These are phyloP conservation scores for Xylaria polymorpha DNA, from an alignment of 2,329 filamentous ascomycete genomes.

Conservation along the genomic window DNA sequence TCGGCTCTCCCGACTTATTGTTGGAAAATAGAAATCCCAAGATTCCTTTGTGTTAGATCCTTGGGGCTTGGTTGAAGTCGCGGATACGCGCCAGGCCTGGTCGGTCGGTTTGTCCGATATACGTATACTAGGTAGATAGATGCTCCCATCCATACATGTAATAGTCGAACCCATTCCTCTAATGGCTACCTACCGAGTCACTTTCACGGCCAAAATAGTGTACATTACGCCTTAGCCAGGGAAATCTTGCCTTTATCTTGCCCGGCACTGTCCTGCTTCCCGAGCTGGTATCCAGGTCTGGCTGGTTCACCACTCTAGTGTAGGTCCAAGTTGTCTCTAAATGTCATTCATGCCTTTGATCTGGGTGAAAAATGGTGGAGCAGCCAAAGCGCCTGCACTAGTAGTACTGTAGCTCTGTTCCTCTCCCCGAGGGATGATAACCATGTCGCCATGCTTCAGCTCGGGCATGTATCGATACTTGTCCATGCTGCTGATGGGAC, in stretches of 20 bases:
- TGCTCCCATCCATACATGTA: no score
- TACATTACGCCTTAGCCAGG: neutral
- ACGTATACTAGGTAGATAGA: neutral
- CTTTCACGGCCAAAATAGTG: neutral
- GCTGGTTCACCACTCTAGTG: neutral
- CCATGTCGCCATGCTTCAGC: slow-evolving; percentile 34
- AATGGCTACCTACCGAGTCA: neutral
- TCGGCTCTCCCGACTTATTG: slow-evolving; percentile 26
- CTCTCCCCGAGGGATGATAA: slow-evolving; percentile 33
- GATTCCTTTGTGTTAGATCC: slow-evolving; percentile 22
- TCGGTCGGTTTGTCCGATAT: slow-evolving; percentile 30
- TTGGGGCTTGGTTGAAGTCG: slow-evolving; percentile 3
- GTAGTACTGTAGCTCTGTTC: slow-evolving; percentile 28
- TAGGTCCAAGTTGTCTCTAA: slow-evolving; percentile 15
- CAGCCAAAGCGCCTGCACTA: slow-evolving; percentile 12
- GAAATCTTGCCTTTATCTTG: slow-evolving; percentile 2
- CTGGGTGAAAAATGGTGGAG: slow-evolving; percentile 23
- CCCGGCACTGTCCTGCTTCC: slow-evolving; percentile 1
- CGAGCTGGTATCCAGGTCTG: neutral
- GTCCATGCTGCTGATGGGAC: slow-evolving; percentile 44
- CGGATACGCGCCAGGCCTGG: slow-evolving; percentile 6
- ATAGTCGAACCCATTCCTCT: neutral
- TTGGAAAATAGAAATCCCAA: slow-evolving; percentile 23
- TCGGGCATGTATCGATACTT: slow-evolving; percentile 39
- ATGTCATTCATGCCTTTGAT: slow-evolving; percentile 27